Conservation (phyloP, 352 stramenopile genomes). For the Pythium sp. region DNA sequence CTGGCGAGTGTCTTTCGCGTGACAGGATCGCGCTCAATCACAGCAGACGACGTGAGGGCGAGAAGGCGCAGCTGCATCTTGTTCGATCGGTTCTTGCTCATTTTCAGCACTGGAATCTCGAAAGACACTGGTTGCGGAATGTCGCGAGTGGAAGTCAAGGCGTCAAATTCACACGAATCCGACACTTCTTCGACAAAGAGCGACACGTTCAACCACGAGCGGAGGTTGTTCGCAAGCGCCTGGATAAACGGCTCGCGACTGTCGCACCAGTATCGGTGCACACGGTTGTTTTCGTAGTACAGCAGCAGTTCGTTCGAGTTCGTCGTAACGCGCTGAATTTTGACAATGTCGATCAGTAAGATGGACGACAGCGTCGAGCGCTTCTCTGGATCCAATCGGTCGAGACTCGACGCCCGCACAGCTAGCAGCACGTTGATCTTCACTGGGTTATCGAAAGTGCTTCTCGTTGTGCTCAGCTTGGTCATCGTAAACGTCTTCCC, state of each 20-base stretch:
- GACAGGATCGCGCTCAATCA: conserved; percentile 75
- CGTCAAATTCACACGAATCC: conserved; percentile 83
- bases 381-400: conserved; percentile 65
- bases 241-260: conserved; percentile 86
- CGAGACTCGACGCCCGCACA: conserved; percentile 73
- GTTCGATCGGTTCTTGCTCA: conserved; percentile 76
- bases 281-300: conserved; percentile 86
- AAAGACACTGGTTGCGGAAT: conserved; percentile 81
- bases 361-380: conserved; percentile 76
- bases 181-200: conserved; percentile 83
- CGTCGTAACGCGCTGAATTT: conserved; percentile 82
- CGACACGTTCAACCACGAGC: conserved; percentile 79
- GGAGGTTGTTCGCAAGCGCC: conserved; percentile 83
- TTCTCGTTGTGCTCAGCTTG: conserved; percentile 81
- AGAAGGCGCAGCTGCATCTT: conserved; percentile 75
- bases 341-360: conserved; percentile 85
- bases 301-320: conserved; percentile 83
- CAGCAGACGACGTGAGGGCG: conserved; percentile 58
- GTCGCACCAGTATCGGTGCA: conserved; percentile 87
- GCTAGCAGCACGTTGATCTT: conserved; percentile 73
- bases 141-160: conserved; percentile 68
- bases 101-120: conserved; percentile 82
- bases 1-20: conserved; percentile 66
- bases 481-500: conserved; percentile 84
- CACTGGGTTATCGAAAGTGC: conserved; percentile 58